Evolutionary conservation across 1,284 basidiomycete genomes (phyloP).

Genomic region (Agaricales sp.): DNA sequence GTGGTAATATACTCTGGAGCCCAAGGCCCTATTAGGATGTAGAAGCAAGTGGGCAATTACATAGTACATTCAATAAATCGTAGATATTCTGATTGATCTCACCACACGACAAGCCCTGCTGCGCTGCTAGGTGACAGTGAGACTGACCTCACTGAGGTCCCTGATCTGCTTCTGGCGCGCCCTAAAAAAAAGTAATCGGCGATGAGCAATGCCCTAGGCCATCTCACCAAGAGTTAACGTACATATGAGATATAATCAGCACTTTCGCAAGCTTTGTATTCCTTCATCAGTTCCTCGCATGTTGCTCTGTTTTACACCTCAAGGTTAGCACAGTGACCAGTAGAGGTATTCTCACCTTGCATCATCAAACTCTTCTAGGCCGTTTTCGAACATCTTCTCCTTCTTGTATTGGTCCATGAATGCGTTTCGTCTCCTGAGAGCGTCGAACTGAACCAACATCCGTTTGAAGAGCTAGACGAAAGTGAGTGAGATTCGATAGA

Average conservation of each 20-base stretch:
- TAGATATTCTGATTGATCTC: too few relatives aligned
- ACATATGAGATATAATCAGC: conserved; percentile 84
- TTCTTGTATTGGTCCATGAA: conserved; percentile 98
- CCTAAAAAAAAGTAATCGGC: too few relatives aligned
- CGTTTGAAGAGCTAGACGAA: conserved; percentile 78
- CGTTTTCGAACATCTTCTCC: conserved; percentile 88
- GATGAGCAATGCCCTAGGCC: too few relatives aligned
- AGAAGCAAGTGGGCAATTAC: too few relatives aligned
- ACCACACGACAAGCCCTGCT: too few relatives aligned
- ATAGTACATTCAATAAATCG: too few relatives aligned
- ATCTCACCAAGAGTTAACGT: too few relatives aligned
- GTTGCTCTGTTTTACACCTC: conserved; percentile 66
- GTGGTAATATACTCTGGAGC: neutral
- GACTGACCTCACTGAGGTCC: too few relatives aligned
- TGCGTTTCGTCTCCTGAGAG: conserved; percentile 81
- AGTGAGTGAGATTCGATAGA: conserved; percentile 3
- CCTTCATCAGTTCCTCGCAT: conserved; percentile 78
- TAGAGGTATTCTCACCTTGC: conserved; percentile 46
- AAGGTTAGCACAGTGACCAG: conserved; percentile 2
- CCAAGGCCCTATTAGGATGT: neutral
- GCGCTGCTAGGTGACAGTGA: too few relatives aligned
- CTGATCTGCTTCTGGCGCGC: neutral
- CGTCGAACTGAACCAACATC: conserved; percentile 94
- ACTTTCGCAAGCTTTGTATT: conserved; percentile 90
- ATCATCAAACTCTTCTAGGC: conserved; percentile 91